Evolutionary conservation across 73 alveolate genomes (phyloP).

Genomic region (Symbiodinium natans): DNA sequence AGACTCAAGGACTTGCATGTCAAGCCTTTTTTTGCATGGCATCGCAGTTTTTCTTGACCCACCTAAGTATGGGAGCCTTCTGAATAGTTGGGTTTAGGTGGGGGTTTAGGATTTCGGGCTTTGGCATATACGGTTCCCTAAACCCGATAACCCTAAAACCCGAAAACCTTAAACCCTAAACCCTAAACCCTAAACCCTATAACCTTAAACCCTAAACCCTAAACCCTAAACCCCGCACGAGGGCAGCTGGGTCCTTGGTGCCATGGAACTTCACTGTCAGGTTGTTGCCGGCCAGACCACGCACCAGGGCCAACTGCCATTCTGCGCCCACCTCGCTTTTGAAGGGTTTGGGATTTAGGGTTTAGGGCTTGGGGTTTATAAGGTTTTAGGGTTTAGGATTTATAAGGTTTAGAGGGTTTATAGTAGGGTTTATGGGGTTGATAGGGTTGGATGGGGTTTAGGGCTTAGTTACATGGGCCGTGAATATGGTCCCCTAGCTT

Average conservation of each 20-base stretch:
- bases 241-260: conserved; percentile 27
- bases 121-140: too few relatives aligned
- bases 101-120: too few relatives aligned
- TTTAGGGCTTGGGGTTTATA: neutral
- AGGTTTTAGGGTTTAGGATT: neutral
- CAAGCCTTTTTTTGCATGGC: too few relatives aligned
- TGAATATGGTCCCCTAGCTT: too few relatives aligned
- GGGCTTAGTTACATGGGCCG: too few relatives aligned
- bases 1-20: too few relatives aligned
- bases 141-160: neutral
- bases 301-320: conserved; percentile 88
- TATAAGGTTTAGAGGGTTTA: too few relatives aligned
- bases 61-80: too few relatives aligned
- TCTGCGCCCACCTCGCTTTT: neutral
- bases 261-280: conserved; percentile 80
- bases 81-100: too few relatives aligned
- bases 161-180: neutral
- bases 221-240: too few relatives aligned
- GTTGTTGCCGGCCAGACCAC: conserved; percentile 57
- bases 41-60: too few relatives aligned
- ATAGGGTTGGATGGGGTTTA: neutral
- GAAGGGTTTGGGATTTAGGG: neutral
- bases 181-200: neutral
- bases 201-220: neutral
- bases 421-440: neutral